Base-by-base conservation (phyloP, 2,329 filamentous ascomycete genomes). In the Zymoseptoria crescenta region DNA sequence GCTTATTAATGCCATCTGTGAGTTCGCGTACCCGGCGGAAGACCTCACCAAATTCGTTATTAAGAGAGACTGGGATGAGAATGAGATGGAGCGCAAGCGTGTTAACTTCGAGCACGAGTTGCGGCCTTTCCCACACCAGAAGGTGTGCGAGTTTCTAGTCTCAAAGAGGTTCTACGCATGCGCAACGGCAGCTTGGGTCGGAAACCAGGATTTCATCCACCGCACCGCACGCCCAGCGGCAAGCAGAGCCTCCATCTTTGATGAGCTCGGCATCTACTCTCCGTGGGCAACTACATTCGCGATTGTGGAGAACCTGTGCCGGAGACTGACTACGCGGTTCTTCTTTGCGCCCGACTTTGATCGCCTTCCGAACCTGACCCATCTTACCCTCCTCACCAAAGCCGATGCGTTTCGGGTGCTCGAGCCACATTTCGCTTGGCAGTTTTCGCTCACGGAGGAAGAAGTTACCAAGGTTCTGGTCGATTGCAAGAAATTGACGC, bases 11-110 rank as follows among this genome's bases (percentile, higher is more conserved):
- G 30, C 52, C n/a, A 56, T 56, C 49, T 48, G 51, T 49, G 49
- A 56, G 48, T 48, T 35, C 49, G 55, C 55, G n/a, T 56, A 56
- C 41, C 48, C 48, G 20, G 48, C 16, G 2, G 55, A 56, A 45
- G 55, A 56, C 3, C 20, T 24, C 8, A 56, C 9, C 27, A 2
- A 13, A 8, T 56, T 35, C 20, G 13, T 52, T 8, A 52, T 10
- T 8, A 48, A 49, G 10, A 1, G 4, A 1, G 13, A 1, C 1
- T 52, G 49, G 19, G 55, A 56, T 2, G 9, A 52, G 8, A 1
- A 41, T 0, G 55, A 51, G 27, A 41, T 9, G 28, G 49, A 52
- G 27, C 49, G 28, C 9, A 9, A 20, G 13, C 19, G 49, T 21
- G 13, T 2, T 4, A n/a, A n/a, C 4, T 49, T 49, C 7, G 21